A percentile compares a stretch with the other conserved stretches of the same genome.
phyloP scores from a whole-genome alignment of 202 grass and related monocot genomes.

The Saccharum hybrid region DNA sequence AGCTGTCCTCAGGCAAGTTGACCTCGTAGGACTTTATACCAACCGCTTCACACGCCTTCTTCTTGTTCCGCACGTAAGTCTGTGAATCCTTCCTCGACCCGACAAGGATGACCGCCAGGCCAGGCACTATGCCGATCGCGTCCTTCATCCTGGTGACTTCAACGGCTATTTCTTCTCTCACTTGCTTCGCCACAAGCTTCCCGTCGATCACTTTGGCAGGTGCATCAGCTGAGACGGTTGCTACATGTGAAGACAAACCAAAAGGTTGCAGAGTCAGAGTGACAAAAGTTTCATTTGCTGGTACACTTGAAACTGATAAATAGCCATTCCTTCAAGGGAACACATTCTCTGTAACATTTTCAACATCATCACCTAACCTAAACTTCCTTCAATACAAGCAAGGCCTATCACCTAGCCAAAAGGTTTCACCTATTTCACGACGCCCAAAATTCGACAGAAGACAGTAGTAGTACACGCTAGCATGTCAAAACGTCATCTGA shows the following conservation, averaged over 20 bases:
- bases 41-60: constrained; percentile 83
- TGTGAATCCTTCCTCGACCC: constrained; percentile 88
- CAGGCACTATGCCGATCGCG: constrained; percentile 65
- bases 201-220: constrained; percentile 77
- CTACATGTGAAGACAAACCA: constrained; percentile 29
- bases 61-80: constrained; percentile 96
- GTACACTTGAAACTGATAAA: constrained; percentile 15
- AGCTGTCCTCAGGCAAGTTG: constrained; percentile 78
- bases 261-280: neutral
- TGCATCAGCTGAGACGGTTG: constrained; percentile 43
- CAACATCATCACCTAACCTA: neutral
- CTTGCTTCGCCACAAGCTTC: constrained; percentile 77
- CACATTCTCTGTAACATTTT: neutral
- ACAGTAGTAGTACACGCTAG: neutral
- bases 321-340: neutral
- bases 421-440: neutral
- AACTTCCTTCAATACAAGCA: neutral
- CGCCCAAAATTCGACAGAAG: neutral
- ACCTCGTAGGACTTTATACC: constrained; percentile 87
- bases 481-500: neutral
- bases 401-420: neutral
- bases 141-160: constrained; percentile 79
- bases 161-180: constrained; percentile 67
- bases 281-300: neutral
- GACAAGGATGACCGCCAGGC: constrained; percentile 83